Base-by-base conservation (phyloP, 2,329 filamentous ascomycete species). In the Albifimbria verrucaria region DNA sequence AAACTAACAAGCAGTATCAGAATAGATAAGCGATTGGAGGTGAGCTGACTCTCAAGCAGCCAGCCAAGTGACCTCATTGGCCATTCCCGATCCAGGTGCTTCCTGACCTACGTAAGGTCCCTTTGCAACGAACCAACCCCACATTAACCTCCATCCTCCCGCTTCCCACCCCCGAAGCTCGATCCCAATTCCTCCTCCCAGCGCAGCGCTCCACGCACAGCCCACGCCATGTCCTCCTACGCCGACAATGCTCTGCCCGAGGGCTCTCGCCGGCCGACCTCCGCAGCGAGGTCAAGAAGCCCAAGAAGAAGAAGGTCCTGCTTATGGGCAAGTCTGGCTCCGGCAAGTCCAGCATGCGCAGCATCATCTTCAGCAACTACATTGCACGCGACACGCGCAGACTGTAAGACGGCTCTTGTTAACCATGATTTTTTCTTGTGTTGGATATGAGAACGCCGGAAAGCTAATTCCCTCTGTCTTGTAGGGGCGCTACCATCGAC, bases 331-430 rank as follows among this genome's bases (percentile, higher is more conserved):
- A 97, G 77, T 96, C 90, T 57, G 94, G 94, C 51, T 96, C 93
- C 0, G 94, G 94, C 52, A 99, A 99, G 75, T 97, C 92, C 42
- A 97, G 92, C 52, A 99, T 99, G 94, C 85, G 94, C 59, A 94
- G 89, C 66, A 97, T 99, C 67, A 97, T 99, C 70, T 99, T 99
- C 75, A 96, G 90, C 78, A 97, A 97, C 73, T 97, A 97, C 70
- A 92, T 97, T 59, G 94, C 94, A 52, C 92, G 95, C 68, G 94
- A 99, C 71, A 96, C 96, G 7, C 83, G 94, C 39, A 80, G 94
- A 54, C 78, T 99, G 80, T 82, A 65, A 68, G 79, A 32, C 7
- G 32, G 12, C 5, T n/a, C 32, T 15, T 69, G 21, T 23, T 20
- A n/a, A 10, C 28, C 28, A 42, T 15, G 6, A 17, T 25, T 22